Evolutionary conservation across 768 basidiomycete genomes (phyloP), one percentile per base, ranked within the genome.

Genomic region (Polyporus arcularius): DNA sequence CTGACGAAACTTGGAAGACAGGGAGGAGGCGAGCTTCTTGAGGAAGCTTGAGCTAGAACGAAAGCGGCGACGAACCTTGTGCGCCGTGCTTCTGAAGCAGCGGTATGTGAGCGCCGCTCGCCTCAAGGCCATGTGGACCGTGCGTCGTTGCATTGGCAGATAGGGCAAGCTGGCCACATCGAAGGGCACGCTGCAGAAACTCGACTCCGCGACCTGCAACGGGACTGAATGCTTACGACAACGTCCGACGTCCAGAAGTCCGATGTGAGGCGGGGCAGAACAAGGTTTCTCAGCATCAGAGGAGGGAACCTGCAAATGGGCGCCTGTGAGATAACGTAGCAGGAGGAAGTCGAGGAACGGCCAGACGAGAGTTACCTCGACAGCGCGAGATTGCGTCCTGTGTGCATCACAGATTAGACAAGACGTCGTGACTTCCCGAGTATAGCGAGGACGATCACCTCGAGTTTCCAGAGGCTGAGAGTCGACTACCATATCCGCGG

Each of bases 171-270:
- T 48, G 46, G 21, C 46, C 46, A 48, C 46, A 18, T 30, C 21
- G 46, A 12, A 26, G 46, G 21, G 14, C 53, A 63, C 57, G 57
- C 46, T 55, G 61, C 57, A 39, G 48, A 40, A 40, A 58, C 41
- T 40, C 41, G 50, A 40, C 46, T 39, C 52, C 56, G 55, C 53
- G 52, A 53, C n/a, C 53, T 46, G 57, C 35, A 35, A 35, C 56
- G 31, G 49, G 46, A 58, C 46, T 58, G 39, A 50, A 55, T 49
- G 47, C 54, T 63, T 58, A 63, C 61, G 61, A 58, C 53, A 63
- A 16, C 57, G 32, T 18, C 61, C 56, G 61, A 41, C 31, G 39
- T 63, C 47, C 26, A 45, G 40, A 47, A 63, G 21, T 58, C 61
- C 61, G 61, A 63, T 45, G 48, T 16, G 18, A 35, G 48, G 39